Evolutionary conservation across 2,329 filamentous ascomycete genomes (phyloP), one percentile per base, ranked within the genome.

Genomic region (Colletotrichum ledebouriae): DNA sequence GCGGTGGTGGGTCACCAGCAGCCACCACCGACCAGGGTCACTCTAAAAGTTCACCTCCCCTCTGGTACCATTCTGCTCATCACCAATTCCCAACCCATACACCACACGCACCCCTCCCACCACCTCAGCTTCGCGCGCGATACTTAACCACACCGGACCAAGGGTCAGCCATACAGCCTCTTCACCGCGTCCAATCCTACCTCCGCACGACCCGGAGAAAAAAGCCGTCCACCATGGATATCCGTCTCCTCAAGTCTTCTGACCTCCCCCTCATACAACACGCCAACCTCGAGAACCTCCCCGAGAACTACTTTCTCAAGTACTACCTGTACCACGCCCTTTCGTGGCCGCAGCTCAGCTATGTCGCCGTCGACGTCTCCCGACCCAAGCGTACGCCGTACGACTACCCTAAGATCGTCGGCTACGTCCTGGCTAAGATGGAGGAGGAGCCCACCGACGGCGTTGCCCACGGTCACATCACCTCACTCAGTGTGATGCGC

Each of bases 291-390:
- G 97, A 97, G 80, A 99, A 99, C 85, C 88, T 99, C 61, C 96
- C 96, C 72, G 96, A 99, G 82, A 99, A 99, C 86, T 99, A 99
- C 88, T 98, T 98, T 81, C 93, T 97, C 83, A 99, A 99, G 87
- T 99, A 99, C 87, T 99, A 99, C 85, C 90, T 99, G 77, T 99
- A 99, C 88, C 96, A 99, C 82, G 94, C 95, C 15, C 90, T 98
- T 73, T 97, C 94, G 75, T 99, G 96, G 96, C 96, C 96, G 52
- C 95, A 98, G 83, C 89, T 99, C 72, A 95, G 92, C 81, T 98
- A 94, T 81, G 95, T 99, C 65, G 96, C 96, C 74, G 94, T 99
- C 75, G 95, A 98, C 80, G 90, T 94, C 66, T 92, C 92, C 20
- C 89, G 94, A 41, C 92, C 94, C 39, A 87, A 87, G 74, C 91